Base-by-base conservation (phyloP, 1,284 basidiomycete genomes). In the Pseudomicrostroma phylloplanum region DNA sequence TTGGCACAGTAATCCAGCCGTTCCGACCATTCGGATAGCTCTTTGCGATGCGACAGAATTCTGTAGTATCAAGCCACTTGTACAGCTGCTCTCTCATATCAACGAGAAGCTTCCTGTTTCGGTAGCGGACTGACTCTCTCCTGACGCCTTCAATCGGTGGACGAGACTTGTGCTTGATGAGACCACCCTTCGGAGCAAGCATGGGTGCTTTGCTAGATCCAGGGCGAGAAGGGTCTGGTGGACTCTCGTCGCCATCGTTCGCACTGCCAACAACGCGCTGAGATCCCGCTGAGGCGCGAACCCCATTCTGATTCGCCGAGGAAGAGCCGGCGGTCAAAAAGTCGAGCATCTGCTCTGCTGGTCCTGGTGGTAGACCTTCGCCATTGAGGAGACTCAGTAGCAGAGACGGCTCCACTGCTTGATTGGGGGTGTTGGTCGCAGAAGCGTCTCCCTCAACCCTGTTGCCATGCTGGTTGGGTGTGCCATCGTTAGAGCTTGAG, bases 31-130 rank as follows among this genome's bases (percentile, higher is more conserved):
- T 21, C 6, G 51, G 51, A 25, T 54, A 54, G 25, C 21, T 23
- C 21, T 25, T 19, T 15, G 51, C 21, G 25, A 54, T 54, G 51
- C 51, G 69, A n/a, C 70, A 58, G 63, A 71, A 71, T 26, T 71
- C 70, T 49, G 67, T 66, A 1, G 70, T 71, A 13, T 67, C 67
- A 0, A 71, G 65, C 67, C 66, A 71, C 25, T 67, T 68, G 46
- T 71, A 71, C 8, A 71, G 67, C 54, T 71, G 67, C 42, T 69
- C 67, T 17, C 70, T 57, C 36, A 71, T 58, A 55, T 71, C 70
- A 15, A 68, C 67, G 4, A 69, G 64, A 13, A 71, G 66, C 58
- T 71, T 71, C 40, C 70, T 67, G 19, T 71, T 71, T 2, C 70
- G 62, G 39, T 69, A 71, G 42, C 70, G 64, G 41, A 54, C 51